Conservation (phyloP, 1,284 basidiomycete species). For the Inonotus hispidus region DNA sequence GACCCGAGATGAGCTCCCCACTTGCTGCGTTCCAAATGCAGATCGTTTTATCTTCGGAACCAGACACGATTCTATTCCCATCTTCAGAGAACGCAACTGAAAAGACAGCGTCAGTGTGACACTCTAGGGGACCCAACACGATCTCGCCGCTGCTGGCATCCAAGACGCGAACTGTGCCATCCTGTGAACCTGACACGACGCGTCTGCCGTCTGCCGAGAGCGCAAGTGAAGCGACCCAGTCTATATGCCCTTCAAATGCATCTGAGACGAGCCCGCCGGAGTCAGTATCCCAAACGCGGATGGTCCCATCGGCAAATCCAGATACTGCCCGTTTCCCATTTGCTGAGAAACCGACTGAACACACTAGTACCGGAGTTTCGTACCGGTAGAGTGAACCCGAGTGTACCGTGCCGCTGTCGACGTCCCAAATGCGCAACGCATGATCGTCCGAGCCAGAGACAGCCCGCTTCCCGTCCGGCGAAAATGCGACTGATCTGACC, state of each 20-base stretch:
- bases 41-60: neutral
- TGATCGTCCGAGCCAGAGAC: neutral
- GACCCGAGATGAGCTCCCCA: slow-evolving; percentile 27
- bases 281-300: slow-evolving; percentile 13
- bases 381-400: neutral
- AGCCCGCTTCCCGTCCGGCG: neutral
- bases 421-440: slow-evolving; percentile 20
- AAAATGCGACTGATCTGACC: neutral
- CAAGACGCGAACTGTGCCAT: slow-evolving; percentile 19
- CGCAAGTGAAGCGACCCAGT: slow-evolving; percentile 3
- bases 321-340: slow-evolving; percentile 14
- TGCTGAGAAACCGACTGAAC: neutral
- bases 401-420: slow-evolving; percentile 5
- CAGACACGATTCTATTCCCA: slow-evolving; percentile 6
- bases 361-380: neutral
- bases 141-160: neutral
- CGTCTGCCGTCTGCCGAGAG: slow-evolving; percentile 15
- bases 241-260: slow-evolving; percentile 10
- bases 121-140: neutral
- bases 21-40: neutral
- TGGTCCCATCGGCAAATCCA: slow-evolving; percentile 6
- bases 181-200: slow-evolving; percentile 10
- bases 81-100: slow-evolving; percentile 9
- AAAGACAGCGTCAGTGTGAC: neutral
- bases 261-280: neutral